Base-by-base conservation (phyloP, 768 basidiomycete species). In the Hygrocybe coccinea region DNA sequence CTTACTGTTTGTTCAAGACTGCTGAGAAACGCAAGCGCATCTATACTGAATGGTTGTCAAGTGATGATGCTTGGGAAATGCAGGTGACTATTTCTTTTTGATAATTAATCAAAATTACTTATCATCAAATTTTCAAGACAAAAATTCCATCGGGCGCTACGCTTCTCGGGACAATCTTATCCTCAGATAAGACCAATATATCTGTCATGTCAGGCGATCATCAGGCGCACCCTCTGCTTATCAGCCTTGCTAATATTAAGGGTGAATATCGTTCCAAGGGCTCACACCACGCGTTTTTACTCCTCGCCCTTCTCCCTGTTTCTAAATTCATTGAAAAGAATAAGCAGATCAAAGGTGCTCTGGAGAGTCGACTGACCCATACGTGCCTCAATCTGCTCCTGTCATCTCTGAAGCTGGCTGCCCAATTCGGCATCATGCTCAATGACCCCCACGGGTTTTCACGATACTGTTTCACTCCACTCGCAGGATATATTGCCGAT, bases 401-500 rank as follows among this genome's bases (percentile, higher is more conserved):
- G 15, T 2, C 41, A 8, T 68, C 64, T 0, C 58, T 74, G 44
- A 74, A 73, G 50, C 56, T 24, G 9, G 71, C 70, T 1, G 67
- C 70, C 5, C 3, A 47, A 33, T 34, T 60, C 47, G 69, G 71
- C 0, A 44, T 60, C 11, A 62, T 67, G 60, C 63, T 74, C 64
- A 61, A 58, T 7, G 66, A 71, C 47, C 66, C 69, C 24, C 14
- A 54, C 2, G 70, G 71, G 1, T 55, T 45, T 14, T 43, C 47
- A 6, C 55, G 57, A 1, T 64, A 62, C 21, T 68, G 65, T 38
- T 71, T 62, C 53, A 70, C 67, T 0, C 69, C 67, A 3, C 53
- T 71, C 4, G 66, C 62, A 9, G 58, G 64, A 0, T 69, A 65
- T 54, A 71, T 73, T n/a, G 66, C 66, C 2, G 69, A 75, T 55